Evolutionary conservation across 2,329 filamentous ascomycete genomes (phyloP).

Genomic region (Annulohypoxylon truncatum): DNA sequence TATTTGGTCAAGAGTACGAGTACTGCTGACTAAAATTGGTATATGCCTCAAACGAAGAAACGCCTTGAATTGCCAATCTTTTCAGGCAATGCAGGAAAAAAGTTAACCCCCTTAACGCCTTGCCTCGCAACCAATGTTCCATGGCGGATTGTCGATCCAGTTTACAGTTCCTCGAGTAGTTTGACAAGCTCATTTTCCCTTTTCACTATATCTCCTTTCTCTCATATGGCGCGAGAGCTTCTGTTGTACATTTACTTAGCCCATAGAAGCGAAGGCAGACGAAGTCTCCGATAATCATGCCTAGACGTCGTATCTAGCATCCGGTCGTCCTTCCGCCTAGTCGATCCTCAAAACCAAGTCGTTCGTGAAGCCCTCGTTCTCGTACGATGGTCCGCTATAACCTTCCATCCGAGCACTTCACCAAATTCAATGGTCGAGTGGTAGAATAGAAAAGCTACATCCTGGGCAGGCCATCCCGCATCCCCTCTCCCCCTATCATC

Average conservation of each 20-base stretch:
- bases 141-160: not conserved
- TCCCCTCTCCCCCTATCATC: not conserved
- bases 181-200: not conserved
- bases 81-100: not conserved
- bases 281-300: not conserved
- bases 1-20: not conserved
- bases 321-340: not conserved
- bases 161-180: constrained; percentile 1
- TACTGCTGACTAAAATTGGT: constrained; percentile 11
- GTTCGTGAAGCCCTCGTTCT: no score
- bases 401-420: no score
- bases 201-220: not conserved
- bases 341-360: no score
- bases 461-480: not conserved
- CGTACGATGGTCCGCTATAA: no score
- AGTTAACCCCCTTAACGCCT: constrained; percentile 14
- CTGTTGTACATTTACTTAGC: not conserved
- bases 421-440: no score
- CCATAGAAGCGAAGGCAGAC: not conserved
- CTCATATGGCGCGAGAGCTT: not conserved
- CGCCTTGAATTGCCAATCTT: not conserved
- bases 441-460: no score
- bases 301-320: not conserved
- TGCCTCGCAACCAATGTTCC: constrained; percentile 13
- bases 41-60: constrained; percentile 17